Percentiles rank a stretch among this genome's conserved stretches.
Conservation (phyloP, 441 rosid species). For the Gossypium gossypioides region DNA sequence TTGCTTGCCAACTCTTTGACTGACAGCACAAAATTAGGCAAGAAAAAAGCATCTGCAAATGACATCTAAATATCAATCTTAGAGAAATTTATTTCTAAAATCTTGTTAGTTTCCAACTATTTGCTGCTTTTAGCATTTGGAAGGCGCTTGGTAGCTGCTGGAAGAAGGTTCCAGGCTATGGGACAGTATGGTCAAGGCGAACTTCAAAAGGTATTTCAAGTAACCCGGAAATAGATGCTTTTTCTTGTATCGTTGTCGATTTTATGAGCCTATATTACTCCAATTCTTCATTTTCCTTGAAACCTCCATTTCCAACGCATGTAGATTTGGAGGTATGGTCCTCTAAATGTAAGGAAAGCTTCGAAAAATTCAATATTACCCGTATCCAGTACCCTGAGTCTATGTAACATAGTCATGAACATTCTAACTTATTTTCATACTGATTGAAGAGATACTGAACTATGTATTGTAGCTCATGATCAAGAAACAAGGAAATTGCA, state of each 20-base stretch:
- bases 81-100: conserved; percentile 20
- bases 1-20: conserved; percentile 43
- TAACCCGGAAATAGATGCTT: neutral
- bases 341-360: neutral
- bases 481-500: neutral
- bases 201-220: conserved; percentile 52
- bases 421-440: conserved; percentile 1
- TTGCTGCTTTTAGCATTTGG: conserved; percentile 62
- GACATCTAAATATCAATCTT: conserved; percentile 18
- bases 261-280: neutral
- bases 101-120: conserved; percentile 20
- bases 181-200: conserved; percentile 94
- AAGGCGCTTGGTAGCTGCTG: conserved; percentile 65
- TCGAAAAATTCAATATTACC: neutral
- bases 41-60: conserved; percentile 23
- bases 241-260: neutral
- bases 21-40: conserved; percentile 58
- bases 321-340: neutral
- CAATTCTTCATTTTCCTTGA: neutral
- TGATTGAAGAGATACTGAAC: neutral
- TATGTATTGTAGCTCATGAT: neutral
- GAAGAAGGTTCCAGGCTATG: conserved; percentile 78
- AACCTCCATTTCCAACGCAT: neutral
- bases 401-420: neutral
- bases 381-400: neutral